Base-by-base conservation (phyloP, 1,284 basidiomycete species). In the Cutaneotrichosporon daszewskae region DNA sequence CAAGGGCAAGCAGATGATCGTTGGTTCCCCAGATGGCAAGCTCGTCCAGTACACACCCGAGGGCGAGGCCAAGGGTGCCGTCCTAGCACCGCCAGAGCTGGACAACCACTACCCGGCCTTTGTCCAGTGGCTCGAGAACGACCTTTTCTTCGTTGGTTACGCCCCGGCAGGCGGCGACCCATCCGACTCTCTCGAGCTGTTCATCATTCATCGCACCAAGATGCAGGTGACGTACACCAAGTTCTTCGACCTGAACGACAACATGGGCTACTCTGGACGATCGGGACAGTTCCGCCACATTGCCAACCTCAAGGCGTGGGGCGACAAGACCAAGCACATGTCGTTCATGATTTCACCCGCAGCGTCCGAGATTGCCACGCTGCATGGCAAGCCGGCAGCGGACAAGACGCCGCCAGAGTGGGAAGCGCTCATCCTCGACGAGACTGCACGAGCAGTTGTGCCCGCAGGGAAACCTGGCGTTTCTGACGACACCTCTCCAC, bases 1-100 rank as follows among this genome's bases (percentile, higher is more conserved):
- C 19, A 76, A 75, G 54, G 77, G 77, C 32, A 78, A 78, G 62
- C 77, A 78, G 56, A 59, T 78, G n/a, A 74, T 74, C 3, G 58
- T 75, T 5, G 77, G 77, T 12, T 64, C 66, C 3, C 51, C 58
- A 1, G 47, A 60, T 3, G 76, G 76, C 19, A 60, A 59, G 31
- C 55, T 78, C 20, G 59, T 67, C 4, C 77, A 78, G 51, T 71
- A 73, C 51, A 73, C 74, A 2, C 76, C 76, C 3, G 73, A 76
- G 24, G 77, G 76, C 3, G 61, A 64, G 12, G 55, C 61, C 14
- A 78, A 78, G 57, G 71, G 72, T 5, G 56, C 66, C 17, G 62
- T 77, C 3, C 62, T 70, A 1, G 47, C 59, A 11, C 74, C 76
- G 1, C 47, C 61, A 0, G 64, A 64, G 4, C 55, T 75, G 1